Base-by-base conservation (phyloP, 306 rosid genomes). In the Notholithocarpus densiflorus region DNA sequence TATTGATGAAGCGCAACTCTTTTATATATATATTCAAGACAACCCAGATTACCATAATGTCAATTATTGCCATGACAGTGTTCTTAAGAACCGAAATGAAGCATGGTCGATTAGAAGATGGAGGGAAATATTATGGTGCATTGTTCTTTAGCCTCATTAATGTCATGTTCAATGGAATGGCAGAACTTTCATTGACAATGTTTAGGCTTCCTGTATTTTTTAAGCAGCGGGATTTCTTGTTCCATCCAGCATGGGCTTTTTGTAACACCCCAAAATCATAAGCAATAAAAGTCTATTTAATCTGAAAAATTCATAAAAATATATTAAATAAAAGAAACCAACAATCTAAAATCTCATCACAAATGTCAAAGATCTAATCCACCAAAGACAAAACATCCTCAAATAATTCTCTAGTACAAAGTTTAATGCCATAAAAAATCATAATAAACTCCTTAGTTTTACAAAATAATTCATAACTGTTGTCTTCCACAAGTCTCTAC, bases 121-220 rank as follows among this genome's bases (percentile, higher is more conserved):
- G 93, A 70, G 74, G 82, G 40, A 84, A 89, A 75, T 90, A 18
- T 78, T 86, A 79, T 80, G 97, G 93, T 6, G 97, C 92, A 51
- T 26, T 92, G n/a, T 89, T 90, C 79, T 89, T 92, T 76, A 88
- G 90, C 68, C 87, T 90, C 76, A 68, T 84, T 61, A 90, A 89
- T 81, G 79, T 89, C 43, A 90, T 90, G 97, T 90, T 92, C 82
- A 92, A 92, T 85, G 97, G 95, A 55, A 82, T 90, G 90, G 95
- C 93, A 51, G 95, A 92, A 64, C 85, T 92, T 77, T 80, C 95
- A 24, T 7, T 92, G 80, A 90, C 95, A 51, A 40, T 85, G 20
- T 37, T 85, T 3, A 79, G 95, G 80, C 95, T 92, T 18, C 93
- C 95, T 12, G 86, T 87, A 26, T 92, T 90, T 83, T 92, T 79